These are phyloP conservation scores for Lentinula novae-zelandiae DNA, from an alignment of 1,284 basidiomycete genomes.

Conservation along the genomic window DNA sequence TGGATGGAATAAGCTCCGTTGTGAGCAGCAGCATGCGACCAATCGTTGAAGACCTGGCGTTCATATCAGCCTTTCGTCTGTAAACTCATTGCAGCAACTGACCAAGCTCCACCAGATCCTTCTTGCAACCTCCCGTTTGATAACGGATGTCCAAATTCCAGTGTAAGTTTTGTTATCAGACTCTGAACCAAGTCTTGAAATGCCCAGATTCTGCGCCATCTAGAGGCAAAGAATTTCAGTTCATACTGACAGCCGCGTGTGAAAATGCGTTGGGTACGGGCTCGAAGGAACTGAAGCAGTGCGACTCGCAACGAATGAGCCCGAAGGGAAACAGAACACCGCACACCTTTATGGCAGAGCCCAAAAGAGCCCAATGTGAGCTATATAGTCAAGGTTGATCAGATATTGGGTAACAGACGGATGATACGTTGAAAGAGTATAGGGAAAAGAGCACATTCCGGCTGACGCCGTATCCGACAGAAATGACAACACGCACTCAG, in stretches of 20 bases:
- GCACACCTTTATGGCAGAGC: constrained; percentile 22
- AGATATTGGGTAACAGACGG: background rate
- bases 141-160: constrained; percentile 19
- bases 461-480: background rate
- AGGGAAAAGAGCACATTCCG: background rate
- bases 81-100: constrained; percentile 3
- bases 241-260: background rate
- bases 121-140: constrained; percentile 21
- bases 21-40: constrained; percentile 24
- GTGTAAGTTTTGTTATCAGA: constrained; percentile 16
- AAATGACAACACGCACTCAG: constrained; percentile 18
- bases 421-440: background rate
- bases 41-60: constrained; percentile 22
- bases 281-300: background rate
- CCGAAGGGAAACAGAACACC: background rate
- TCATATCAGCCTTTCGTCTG: background rate
- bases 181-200: constrained; percentile 22
- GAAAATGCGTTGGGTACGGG: background rate
- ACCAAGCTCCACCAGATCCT: constrained; percentile 24
- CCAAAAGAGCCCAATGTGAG: constrained; percentile 22
- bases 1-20: constrained; percentile 23
- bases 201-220: constrained; percentile 24
- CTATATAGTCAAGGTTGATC: constrained; percentile 5
- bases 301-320: background rate
- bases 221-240: constrained; percentile 3